Conservation (phyloP, 805 yeast species). For the Starmerella geochares region DNA sequence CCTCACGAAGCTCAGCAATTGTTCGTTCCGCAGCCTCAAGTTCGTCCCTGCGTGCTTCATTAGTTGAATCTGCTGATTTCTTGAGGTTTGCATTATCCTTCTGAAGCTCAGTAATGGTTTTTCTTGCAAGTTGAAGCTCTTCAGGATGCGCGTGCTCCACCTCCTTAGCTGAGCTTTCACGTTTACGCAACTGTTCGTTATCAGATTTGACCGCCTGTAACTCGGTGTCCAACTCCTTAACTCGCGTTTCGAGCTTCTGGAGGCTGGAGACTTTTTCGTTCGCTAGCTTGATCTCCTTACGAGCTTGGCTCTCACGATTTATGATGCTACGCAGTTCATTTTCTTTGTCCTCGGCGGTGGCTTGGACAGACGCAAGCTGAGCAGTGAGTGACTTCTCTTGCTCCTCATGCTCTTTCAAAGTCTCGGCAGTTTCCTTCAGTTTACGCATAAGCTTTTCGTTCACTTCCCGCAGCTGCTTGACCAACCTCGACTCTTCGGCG, state of each 20-base stretch:
- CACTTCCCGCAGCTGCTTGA: constrained; percentile 27
- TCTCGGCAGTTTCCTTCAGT: constrained; percentile 28
- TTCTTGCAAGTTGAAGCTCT: background rate
- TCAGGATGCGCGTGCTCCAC: background rate
- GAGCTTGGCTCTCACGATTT: constrained; percentile 12
- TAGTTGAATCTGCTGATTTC: background rate
- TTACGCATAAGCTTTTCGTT: constrained; percentile 40
- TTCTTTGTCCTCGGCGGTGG: constrained; percentile 5
- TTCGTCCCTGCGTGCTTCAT: background rate
- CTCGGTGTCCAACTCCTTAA: background rate
- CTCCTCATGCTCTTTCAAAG: constrained; percentile 20
- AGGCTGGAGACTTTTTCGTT: background rate
- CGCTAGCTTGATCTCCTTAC: constrained; percentile 12
- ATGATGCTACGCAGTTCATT: constrained; percentile 9
- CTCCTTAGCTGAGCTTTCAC: background rate
- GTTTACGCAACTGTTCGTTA: background rate
- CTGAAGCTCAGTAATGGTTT: background rate
- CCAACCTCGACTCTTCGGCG: constrained; percentile 26
- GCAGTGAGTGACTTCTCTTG: constrained; percentile 20
- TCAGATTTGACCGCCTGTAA: background rate
- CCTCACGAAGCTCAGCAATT: background rate
- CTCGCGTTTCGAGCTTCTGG: background rate
- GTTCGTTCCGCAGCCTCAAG: background rate
- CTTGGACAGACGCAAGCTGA: constrained; percentile 11
- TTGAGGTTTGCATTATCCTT: background rate